Evolutionary conservation across 2,329 filamentous ascomycete species (phyloP), one percentile per base, ranked within the genome.

Genomic region (Diaporthe vaccinii): DNA sequence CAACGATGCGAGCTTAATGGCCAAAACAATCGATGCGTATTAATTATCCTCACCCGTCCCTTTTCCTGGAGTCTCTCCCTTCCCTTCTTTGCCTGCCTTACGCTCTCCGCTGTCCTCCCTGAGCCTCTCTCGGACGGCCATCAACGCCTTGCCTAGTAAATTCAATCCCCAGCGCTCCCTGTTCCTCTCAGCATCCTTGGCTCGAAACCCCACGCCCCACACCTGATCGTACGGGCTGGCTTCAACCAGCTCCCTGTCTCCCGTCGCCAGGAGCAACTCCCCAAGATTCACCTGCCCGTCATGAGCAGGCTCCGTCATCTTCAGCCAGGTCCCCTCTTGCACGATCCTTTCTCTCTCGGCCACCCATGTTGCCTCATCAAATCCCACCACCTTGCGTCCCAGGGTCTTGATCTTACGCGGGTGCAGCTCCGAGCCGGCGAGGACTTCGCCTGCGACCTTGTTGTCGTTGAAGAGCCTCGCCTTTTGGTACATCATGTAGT

Each of bases 151-250:
- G 0, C 92, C 92, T 62, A 94, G 81, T 74, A 93, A 80, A 82
- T 94, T 94, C 83, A 88, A 74, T 0, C 92, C 92, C 93, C 92
- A 94, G 4, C 81, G 78, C 25, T 83, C 80, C 65, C 87, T 85
- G 68, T 86, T 86, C 2, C 36, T 77, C 73, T 83, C 85, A 3
- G 91, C 91, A 79, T 87, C 83, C 25, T 82, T 84, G 10, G 86
- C 88, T 3, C 79, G 83, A 78, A 90, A 93, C 8, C 93, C 92
- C 61, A 94, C 84, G 1, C 92, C 92, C 93, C 92, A 94, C 72
- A 93, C 88, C 7, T 85, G 80, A 83, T 94, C 92, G 75, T 82
- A 85, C 15, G 91, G 89, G 75, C 87, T 87, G 44, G 91, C 91
- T 83, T 93, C 92, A 2, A 93, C 90, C 31, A 94, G 79, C 81